Evolutionary conservation across 352 stramenopile species (phyloP).

Genomic region (Phytophthora ramorum): DNA sequence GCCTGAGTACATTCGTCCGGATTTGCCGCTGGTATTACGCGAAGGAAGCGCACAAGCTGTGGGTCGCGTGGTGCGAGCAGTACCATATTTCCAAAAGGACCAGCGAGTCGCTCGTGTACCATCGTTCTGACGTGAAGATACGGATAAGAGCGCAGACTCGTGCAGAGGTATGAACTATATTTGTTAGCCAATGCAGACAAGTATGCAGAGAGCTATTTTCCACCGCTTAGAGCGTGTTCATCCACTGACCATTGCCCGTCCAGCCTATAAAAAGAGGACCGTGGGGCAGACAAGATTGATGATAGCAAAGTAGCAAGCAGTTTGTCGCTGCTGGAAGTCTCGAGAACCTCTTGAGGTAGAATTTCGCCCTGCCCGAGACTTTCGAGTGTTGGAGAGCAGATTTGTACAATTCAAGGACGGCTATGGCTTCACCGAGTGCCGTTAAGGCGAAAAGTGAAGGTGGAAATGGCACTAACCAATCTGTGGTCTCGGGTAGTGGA

Average conservation of each 20-base stretch:
- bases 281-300: constrained; percentile 13
- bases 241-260: not conserved
- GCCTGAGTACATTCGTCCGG: constrained; percentile 82
- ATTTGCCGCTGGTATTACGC: constrained; percentile 78
- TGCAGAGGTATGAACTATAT: constrained; percentile 17
- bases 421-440: constrained; percentile 15
- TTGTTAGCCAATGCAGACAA: constrained; percentile 14
- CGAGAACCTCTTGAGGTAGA: not conserved
- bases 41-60: constrained; percentile 74
- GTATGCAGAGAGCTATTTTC: constrained; percentile 26
- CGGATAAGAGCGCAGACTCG: not conserved
- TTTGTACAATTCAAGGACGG: not conserved
- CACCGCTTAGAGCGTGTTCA: constrained; percentile 4
- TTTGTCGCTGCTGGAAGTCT: constrained; percentile 1
- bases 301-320: constrained; percentile 17
- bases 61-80: constrained; percentile 66
- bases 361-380: not conserved
- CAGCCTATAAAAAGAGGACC: constrained; percentile 28
- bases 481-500: constrained; percentile 1
- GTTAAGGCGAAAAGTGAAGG: constrained; percentile 1
- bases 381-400: not conserved
- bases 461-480: not conserved
- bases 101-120: constrained; percentile 49
- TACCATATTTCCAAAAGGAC: constrained; percentile 55
- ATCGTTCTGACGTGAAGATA: constrained; percentile 44